Percentiles rank a stretch among this genome's conserved stretches.
phyloP scores from a whole-genome alignment of 2,329 filamentous ascomycete genomes.

The Fusarium redolens region DNA sequence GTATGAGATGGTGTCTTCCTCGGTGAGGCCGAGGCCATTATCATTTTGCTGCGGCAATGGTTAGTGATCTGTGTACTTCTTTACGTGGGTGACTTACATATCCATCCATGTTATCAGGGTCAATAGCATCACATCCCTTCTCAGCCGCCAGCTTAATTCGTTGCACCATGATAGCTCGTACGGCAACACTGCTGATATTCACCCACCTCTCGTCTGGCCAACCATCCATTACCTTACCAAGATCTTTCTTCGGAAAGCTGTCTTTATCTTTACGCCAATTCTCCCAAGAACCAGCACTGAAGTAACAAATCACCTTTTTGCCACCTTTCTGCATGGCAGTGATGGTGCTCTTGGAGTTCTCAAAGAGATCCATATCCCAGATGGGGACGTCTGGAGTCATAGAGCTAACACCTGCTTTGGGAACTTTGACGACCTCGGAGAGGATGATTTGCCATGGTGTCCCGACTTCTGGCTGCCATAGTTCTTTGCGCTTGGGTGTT shows the following conservation, averaged over 20 bases:
- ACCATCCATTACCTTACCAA: slow-evolving; percentile 68
- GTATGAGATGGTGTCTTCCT: slow-evolving; percentile 66
- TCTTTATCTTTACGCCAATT: slow-evolving; percentile 66
- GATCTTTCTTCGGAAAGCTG: slow-evolving; percentile 65
- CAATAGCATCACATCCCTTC: slow-evolving; percentile 75
- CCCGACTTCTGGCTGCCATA: slow-evolving; percentile 64
- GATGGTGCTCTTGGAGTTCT: slow-evolving; percentile 56
- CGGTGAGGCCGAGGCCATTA: slow-evolving; percentile 69
- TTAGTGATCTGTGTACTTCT: fast-evolving
- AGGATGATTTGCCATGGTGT: slow-evolving; percentile 72
- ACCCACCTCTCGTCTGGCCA: slow-evolving; percentile 77
- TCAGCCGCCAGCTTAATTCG: slow-evolving; percentile 67
- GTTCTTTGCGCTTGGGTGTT: not conserved
- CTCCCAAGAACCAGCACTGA: slow-evolving; percentile 77
- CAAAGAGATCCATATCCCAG: slow-evolving; percentile 63
- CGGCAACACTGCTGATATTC: slow-evolving; percentile 64
- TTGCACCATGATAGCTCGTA: slow-evolving; percentile 71
- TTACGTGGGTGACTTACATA: slow-evolving; percentile 55
- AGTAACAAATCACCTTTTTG: slow-evolving; percentile 78
- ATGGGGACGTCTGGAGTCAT: slow-evolving; percentile 59
- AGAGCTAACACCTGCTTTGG: slow-evolving; percentile 45
- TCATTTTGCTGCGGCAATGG: slow-evolving; percentile 58
- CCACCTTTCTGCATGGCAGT: slow-evolving; percentile 66
- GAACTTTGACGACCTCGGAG: slow-evolving; percentile 52
- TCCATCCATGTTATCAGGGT: slow-evolving; percentile 77